Base-by-base conservation (phyloP, 78 protist genomes). In the Fonticula alba region DNA sequence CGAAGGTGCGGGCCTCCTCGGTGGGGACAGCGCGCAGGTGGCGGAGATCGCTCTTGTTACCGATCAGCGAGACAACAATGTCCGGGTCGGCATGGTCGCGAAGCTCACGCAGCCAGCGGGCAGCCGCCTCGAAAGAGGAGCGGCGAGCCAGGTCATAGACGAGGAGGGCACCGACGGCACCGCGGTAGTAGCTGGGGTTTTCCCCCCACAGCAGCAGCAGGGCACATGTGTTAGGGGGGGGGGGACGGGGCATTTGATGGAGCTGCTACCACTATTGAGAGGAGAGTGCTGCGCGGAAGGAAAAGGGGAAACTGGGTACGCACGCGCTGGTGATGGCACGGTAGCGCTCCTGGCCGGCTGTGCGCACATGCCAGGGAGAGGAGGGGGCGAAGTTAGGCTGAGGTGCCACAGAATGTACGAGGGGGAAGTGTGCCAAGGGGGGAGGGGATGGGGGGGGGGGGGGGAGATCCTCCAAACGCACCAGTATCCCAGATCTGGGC, bases 331-430 rank as follows among this genome's bases (percentile, higher is more conserved):
- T 89, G 73, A 94, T 90, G 41, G 95, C 94, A 1, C 95, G 76
- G 73, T 89, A 94, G 2, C 98, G 71, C 73, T 94, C 98, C 75
- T 94, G 98, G 9, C 98, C 98, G 41, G 97, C 95, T 60, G 82
- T 54, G 50, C 0, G 26, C 15, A 51, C 38, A 65, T 32, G 19
- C 36, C 7, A 2, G 55, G 26, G n/a, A n/a, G n/a, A n/a, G n/a
- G n/a, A n/a, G n/a, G n/a, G n/a, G n/a, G n/a, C n/a, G n/a, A n/a
- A n/a, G n/a, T n/a, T n/a, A n/a, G n/a, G n/a, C n/a, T n/a, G n/a
- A n/a, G n/a, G n/a, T n/a, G n/a, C n/a, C n/a, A n/a, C n/a, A n/a
- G n/a, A n/a, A n/a, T n/a, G n/a, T n/a, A n/a, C n/a, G n/a, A n/a
- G n/a, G n/a, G n/a, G n/a, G n/a, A n/a, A n/a, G n/a, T n/a, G n/a